Evolutionary conservation across 345 rosid genomes (phyloP), one percentile per base, ranked within the genome.

Genomic region (Pistacia integerrima): DNA sequence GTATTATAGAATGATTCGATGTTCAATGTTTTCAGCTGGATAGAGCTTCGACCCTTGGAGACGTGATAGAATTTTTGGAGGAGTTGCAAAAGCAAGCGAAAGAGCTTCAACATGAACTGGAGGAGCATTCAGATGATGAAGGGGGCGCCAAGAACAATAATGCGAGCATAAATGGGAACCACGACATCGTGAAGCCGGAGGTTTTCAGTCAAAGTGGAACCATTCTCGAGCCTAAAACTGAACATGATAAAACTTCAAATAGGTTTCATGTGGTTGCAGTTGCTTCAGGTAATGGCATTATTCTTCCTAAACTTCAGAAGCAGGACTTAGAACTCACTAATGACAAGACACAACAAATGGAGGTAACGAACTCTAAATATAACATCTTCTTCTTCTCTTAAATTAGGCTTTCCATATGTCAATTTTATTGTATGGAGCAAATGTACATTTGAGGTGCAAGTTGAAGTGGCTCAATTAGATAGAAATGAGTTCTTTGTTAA

Each of bases 301-400:
- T 49, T 58, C 78, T 64, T 79, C 49, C 81, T 16, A 88, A 87
- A 63, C 87, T 72, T 68, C 87, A 84, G 77, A 87, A 84, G 75
- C 88, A 82, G 36, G 90, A 87, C 52, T 25, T 74, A n/a, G 91
- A 87, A 30, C 79, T 44, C 58, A 59, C 82, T 55, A 85, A 75
- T 55, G 92, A 92, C 56, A 90, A 91, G 87, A 86, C 87, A 78
- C 99, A 91, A 74, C 98, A 92, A 69, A 96, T 96, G 98, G 99
- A 92, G 99, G 98, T 90, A n/a, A 61, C 41, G 3, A 35, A 18
- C 28, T 8, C 36, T 20, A 22, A 11, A 38, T 13, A 48, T 41
- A 11, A 2, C 74, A 16, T 11, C 49, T 28, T 60, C 22, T 64
- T 60, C 56, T 38, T 64, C 16, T 74, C 35, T 74, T 17, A 49